Evolutionary conservation across 768 basidiomycete species (phyloP).

Genomic region (Hygrophoropsis aurantiaca): DNA sequence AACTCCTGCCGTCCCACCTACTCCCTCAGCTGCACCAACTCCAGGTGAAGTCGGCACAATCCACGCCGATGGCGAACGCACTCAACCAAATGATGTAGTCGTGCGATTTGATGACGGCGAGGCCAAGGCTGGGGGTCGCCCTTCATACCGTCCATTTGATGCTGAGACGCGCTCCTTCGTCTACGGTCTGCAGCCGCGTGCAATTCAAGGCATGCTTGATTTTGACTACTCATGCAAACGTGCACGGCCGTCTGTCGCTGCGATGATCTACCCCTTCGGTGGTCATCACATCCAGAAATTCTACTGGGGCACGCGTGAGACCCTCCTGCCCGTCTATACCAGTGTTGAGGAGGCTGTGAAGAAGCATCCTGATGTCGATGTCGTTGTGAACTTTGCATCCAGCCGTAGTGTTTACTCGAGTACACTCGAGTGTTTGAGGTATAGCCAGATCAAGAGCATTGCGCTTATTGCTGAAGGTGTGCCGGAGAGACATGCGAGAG

Average conservation of each 20-base stretch:
- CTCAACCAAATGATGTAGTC: constrained; percentile 85
- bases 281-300: constrained; percentile 99
- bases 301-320: constrained; percentile 99
- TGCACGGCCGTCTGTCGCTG: constrained; percentile 86
- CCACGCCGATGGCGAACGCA: constrained; percentile 75
- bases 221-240: constrained; percentile 99
- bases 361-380: constrained; percentile 96
- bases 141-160: constrained; percentile 90
- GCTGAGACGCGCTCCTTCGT: constrained; percentile 94
- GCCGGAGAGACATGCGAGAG: constrained; percentile 94
- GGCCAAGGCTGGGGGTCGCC: constrained; percentile 48
- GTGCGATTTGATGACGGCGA: constrained; percentile 71
- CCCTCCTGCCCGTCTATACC: constrained; percentile 96
- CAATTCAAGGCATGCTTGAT: constrained; percentile 98
- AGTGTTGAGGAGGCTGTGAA: constrained; percentile 84
- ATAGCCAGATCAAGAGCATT: constrained; percentile 46
- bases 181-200: constrained; percentile 97
- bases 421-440: constrained; percentile 86
- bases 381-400: constrained; percentile 97
- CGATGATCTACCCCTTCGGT: constrained; percentile 99
- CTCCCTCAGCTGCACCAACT: constrained; percentile 35
- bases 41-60: constrained; percentile 64
- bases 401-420: constrained; percentile 92
- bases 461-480: constrained; percentile 99
- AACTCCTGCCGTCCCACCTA: constrained; percentile 25